Conservation (phyloP, 2,329 filamentous ascomycete genomes). For the Talaromyces islandicus region DNA sequence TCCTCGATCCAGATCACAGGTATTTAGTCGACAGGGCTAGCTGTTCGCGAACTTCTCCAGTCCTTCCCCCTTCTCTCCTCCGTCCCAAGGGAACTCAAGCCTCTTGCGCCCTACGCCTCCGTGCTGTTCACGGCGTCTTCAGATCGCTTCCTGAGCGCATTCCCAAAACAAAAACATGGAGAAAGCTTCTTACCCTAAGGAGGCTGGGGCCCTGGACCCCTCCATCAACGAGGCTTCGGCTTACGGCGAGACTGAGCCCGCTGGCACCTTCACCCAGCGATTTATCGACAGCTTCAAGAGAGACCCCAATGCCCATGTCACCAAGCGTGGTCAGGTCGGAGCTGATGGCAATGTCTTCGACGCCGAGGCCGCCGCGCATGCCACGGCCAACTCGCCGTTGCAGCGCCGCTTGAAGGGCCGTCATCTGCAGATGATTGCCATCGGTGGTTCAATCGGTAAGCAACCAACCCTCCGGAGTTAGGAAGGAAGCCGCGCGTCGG, state of each 20-base stretch:
- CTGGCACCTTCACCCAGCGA: constrained; percentile 21
- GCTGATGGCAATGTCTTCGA: constrained; percentile 54
- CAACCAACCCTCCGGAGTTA: not conserved
- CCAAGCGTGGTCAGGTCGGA: constrained; percentile 30
- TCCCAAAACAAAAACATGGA: constrained; percentile 20
- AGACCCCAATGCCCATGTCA: constrained; percentile 37
- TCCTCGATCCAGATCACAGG: not conserved
- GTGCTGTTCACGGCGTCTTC: not conserved
- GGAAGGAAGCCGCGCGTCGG: not conserved
- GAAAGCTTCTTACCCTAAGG: constrained; percentile 24
- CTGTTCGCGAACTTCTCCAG: not conserved
- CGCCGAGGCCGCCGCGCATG: constrained; percentile 55
- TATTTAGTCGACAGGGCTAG: not conserved
- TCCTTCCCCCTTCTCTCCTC: not conserved
- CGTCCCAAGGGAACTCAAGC: not conserved
- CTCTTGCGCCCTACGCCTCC: not conserved
- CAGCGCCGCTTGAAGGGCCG: constrained; percentile 72
- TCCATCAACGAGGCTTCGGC: constrained; percentile 19
- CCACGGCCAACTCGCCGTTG: constrained; percentile 68
- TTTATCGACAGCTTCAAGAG: constrained; percentile 40
- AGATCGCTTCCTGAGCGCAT: not conserved
- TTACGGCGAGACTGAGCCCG: constrained; percentile 25
- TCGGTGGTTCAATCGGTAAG: constrained; percentile 79
- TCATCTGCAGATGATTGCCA: constrained; percentile 96
- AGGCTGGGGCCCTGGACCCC: constrained; percentile 13